phyloP scores from a whole-genome alignment of 257 asterid genomes.

The Ophiorrhiza pumila region DNA sequence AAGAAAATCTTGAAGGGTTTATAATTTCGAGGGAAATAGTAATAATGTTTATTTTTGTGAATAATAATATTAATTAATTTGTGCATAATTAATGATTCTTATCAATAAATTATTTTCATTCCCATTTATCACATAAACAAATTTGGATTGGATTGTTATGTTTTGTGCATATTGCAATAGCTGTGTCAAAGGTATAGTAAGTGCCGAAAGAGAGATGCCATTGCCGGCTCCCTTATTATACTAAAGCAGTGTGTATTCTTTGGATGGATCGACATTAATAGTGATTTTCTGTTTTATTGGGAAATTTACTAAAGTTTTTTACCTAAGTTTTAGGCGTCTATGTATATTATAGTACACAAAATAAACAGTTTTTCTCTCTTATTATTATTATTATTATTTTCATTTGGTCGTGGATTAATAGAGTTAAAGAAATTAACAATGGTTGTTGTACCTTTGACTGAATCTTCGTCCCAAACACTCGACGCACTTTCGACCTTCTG shows the following conservation, averaged over 20 bases:
- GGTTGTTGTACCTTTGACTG: conserved; percentile 86
- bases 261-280: background rate
- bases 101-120: background rate
- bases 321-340: background rate
- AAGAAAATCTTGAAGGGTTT: too few species aligned
- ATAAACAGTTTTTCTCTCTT: background rate
- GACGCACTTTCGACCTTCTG: conserved; percentile 68
- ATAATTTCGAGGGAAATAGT: too few species aligned
- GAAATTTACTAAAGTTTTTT: background rate
- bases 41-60: too few species aligned
- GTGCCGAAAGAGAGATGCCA: background rate
- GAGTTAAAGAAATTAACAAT: too few species aligned
- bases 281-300: background rate
- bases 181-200: background rate
- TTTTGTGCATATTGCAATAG: background rate
- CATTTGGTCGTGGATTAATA: background rate
- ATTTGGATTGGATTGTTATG: background rate
- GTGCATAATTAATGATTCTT: too few species aligned
- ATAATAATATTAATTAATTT: too few species aligned
- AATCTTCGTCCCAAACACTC: conserved; percentile 74
- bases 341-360: too few species aligned
- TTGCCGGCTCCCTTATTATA: conserved; percentile 4
- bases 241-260: too few species aligned
- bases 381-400: too few species aligned
- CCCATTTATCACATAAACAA: background rate